Evolutionary conservation across 768 basidiomycete genomes (phyloP), one percentile per base, ranked within the genome.

Genomic region (Lactarius evosmus): DNA sequence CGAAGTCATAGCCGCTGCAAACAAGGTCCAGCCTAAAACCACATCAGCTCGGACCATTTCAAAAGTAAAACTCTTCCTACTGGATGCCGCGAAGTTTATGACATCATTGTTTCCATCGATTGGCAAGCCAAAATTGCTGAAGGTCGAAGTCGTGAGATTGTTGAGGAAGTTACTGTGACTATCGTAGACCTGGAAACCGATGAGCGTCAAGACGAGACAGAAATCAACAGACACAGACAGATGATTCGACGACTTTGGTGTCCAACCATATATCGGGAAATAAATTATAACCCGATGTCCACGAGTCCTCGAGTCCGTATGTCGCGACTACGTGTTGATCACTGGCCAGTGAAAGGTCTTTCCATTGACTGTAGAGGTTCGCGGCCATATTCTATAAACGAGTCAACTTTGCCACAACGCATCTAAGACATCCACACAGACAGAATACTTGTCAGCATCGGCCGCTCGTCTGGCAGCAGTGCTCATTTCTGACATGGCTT

Each of bases 211-310:
- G 50, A 36, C n/a, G n/a, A 40, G 56, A 14, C 14, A 2, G 30
- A 27, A 22, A 33, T 19, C 33, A 29, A 27, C 9, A 5, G 32
- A 59, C 11, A 67, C 69, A 5, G 4, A 62, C 65, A 25, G 58
- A 51, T 61, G 53, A 51, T 11, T 64, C 68, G 74, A 88, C 83
- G 19, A 88, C 70, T 51, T 80, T 78, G 25, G 82, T 77, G 36
- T 79, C 79, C 54, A 88, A 72, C 44, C 88, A 74, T 69, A 78
- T 82, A 70, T 87, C 86, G 12, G 79, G 83, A 61, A 79, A 86
- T 55, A 89, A 69, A 73, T 88, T 87, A 74, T 89, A 88, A 12
- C 82, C 74, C 30, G 86, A 69, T 4, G 83, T 83, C 85, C 85
- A 86, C 63, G 80, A 82, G 52, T 17, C 49, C 17, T 51, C 2